A percentile compares a stretch with the other conserved stretches of the same genome.
Conservation (phyloP, 2,329 filamentous ascomycete genomes). For the Blastomyces parvus region DNA sequence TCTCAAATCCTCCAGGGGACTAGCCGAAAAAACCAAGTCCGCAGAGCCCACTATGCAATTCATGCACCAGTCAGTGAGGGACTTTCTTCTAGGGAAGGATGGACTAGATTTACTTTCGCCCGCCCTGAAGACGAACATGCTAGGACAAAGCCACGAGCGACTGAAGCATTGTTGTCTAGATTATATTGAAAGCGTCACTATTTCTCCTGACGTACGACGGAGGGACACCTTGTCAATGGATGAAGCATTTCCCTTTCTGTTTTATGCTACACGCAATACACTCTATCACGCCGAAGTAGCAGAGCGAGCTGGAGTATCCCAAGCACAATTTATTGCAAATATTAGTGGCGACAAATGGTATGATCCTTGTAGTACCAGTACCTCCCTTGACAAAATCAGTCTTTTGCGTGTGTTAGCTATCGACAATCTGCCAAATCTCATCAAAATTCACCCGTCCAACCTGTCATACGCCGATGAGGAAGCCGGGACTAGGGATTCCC, state of each 20-base stretch:
- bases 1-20: neutral
- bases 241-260: neutral
- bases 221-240: neutral
- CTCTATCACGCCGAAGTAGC: conserved; percentile 4
- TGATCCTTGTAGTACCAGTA: too few relatives aligned
- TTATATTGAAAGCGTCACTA: neutral
- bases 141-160: conserved; percentile 32
- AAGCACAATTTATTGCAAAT: neutral
- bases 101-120: neutral
- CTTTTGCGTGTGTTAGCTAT: neutral
- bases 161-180: conserved; percentile 27
- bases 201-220: too few relatives aligned
- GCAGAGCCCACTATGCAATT: neutral
- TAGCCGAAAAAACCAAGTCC: neutral
- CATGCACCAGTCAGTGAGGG: neutral
- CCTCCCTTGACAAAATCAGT: neutral
- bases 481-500: neutral
- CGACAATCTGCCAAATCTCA: neutral
- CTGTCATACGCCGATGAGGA: neutral
- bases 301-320: neutral
- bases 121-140: conserved; percentile 17
- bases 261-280: neutral
- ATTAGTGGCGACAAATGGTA: neutral
- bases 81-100: neutral
- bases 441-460: neutral